Percentiles rank a stretch among this genome's conserved stretches.
Evolutionary conservation across 2,329 filamentous ascomycete species (phyloP).

Genomic region (Aspergillus sp.): DNA sequence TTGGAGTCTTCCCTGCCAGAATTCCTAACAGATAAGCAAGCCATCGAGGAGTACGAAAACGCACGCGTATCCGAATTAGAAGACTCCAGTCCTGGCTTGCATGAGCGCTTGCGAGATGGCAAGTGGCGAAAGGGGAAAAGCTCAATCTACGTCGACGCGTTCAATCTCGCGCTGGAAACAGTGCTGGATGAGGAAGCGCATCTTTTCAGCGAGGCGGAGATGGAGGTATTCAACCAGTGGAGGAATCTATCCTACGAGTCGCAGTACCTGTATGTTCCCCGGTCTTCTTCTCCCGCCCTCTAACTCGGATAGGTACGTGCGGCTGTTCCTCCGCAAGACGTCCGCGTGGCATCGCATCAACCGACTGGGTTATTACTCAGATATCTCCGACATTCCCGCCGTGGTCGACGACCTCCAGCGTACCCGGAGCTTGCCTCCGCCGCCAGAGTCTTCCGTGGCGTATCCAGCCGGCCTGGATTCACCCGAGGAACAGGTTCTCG

Average conservation of each 20-base stretch:
- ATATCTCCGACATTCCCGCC: slow-evolving; percentile 70
- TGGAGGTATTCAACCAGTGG: slow-evolving; percentile 75
- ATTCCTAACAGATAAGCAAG: slow-evolving; percentile 64
- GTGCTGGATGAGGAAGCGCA: slow-evolving; percentile 86
- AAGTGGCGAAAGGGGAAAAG: slow-evolving; percentile 74
- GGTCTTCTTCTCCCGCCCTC: not conserved
- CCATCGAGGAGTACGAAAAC: slow-evolving; percentile 76
- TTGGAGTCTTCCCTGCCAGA: slow-evolving; percentile 69
- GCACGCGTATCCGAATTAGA: slow-evolving; percentile 57
- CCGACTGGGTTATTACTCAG: slow-evolving; percentile 74
- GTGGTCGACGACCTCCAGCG: slow-evolving; percentile 66
- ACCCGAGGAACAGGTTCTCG: slow-evolving; percentile 50
- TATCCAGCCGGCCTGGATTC: slow-evolving; percentile 50
- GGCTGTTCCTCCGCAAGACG: slow-evolving; percentile 88
- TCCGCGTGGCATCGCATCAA: slow-evolving; percentile 84
- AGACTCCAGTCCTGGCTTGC: slow-evolving; percentile 38
- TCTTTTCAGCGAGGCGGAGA: slow-evolving; percentile 79
- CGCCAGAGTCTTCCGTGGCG: slow-evolving; percentile 25
- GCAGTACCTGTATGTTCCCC: slow-evolving; percentile 73
- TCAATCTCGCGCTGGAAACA: slow-evolving; percentile 86
- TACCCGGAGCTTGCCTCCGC: slow-evolving; percentile 53
- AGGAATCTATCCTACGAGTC: slow-evolving; percentile 71
- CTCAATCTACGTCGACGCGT: slow-evolving; percentile 96
- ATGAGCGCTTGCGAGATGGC: slow-evolving; percentile 53
- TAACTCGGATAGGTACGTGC: slow-evolving; percentile 66